Evolutionary conservation across 2,329 filamentous ascomycete species (phyloP), one percentile per base, ranked within the genome.

Genomic region (Nothophoma quercina): DNA sequence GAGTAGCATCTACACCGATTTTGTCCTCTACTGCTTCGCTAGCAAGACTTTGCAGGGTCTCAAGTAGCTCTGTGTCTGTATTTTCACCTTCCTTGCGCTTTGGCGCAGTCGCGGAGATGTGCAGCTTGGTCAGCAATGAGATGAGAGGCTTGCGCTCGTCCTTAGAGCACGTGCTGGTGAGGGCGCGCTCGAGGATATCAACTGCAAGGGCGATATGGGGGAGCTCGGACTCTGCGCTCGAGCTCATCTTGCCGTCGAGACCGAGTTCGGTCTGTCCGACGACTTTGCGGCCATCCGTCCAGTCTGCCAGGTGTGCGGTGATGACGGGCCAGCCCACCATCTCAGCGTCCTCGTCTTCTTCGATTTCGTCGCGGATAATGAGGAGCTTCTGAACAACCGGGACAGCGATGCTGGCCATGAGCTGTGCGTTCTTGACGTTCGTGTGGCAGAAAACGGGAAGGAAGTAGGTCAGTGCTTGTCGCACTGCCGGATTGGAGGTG

Each of bases 361-460:
- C 87, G 66, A 89, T 84, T 7, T 85, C 84, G 39, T 86, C 84
- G 2, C 80, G 79, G 23, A 81, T 75, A 30, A 80, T 76, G 46
- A 82, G 68, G 0, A 96, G 83, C 10, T 88, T 85, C 58, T 91
- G 88, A 8, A 98, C 78, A 0, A 91, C 86, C 21, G 88, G 84
- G 2, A 93, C 83, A 0, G 89, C 85, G 16, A 97, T 84, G 15
- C 80, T 77, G 6, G 86, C 85, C 89, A 98, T 92, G 26, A 91
- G 82, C 22, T 88, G 84, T 58, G 95, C 92, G 67, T 97, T 96
- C 58, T 90, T 88, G 4, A 87, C 75, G 3, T 90, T 84, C 7
- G 89, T 93, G 74, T 93, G 96, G 73, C 91, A 95, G 78, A 96
- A 98, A 0, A 97, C 93, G 0, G 93, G 93, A 28, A 98, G 79